Conservation (phyloP, 371 early-diverging fungal species). For the Saksenaea vasiformis region DNA sequence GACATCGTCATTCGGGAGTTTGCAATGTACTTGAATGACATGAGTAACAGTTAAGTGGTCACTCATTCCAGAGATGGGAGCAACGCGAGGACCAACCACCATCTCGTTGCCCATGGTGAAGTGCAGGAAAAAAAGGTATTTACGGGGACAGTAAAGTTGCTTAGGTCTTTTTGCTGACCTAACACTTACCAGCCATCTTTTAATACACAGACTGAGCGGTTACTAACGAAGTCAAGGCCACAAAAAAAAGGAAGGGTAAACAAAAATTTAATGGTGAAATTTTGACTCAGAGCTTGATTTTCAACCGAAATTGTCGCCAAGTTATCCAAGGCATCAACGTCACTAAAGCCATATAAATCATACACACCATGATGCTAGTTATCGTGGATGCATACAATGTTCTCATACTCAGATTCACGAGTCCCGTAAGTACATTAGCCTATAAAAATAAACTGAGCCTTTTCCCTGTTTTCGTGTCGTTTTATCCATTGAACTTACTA, state of each 20-base stretch:
- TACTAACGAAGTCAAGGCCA: constrained; percentile 2
- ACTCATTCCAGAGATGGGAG: neutral
- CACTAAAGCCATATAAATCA: constrained; percentile 16
- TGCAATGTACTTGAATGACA: neutral
- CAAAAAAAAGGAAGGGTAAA: constrained; percentile 4
- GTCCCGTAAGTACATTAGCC: constrained; percentile 26
- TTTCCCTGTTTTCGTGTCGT: neutral
- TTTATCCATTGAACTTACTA: constrained; percentile 46
- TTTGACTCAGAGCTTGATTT: constrained; percentile 5
- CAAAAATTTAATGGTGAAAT: constrained; percentile 1
- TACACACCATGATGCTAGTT: constrained; percentile 12
- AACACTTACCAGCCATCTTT: neutral
- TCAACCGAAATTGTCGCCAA: constrained; percentile 15
- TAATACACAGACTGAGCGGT: neutral
- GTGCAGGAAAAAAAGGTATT: neutral
- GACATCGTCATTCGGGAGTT: neutral
- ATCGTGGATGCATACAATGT: constrained; percentile 23
- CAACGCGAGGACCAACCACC: constrained; percentile 1
- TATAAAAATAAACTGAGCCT: neutral
- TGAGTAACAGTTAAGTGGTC: neutral
- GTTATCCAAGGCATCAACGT: constrained; percentile 17
- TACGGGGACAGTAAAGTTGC: neutral
- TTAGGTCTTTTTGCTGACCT: neutral
- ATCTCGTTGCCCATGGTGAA: constrained; percentile 1
- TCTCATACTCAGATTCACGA: constrained; percentile 22